These are phyloP conservation scores for Prunus persica DNA, from an alignment of 306 rosid genomes.

Conservation along the genomic window Prunus_persica_NCBIv2 NC_034015.1:18191001-18191500, in stretches of 20 bases:
- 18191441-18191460: not conserved
- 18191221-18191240: conserved; percentile 84
- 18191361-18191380: not conserved
- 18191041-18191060: conserved; percentile 79
- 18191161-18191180: conserved; percentile 70
- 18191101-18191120: conserved; percentile 90
- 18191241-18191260: conserved; percentile 91
- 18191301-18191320: not conserved
- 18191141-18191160: conserved; percentile 84
- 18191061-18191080: conserved; percentile 83
- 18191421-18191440: not conserved
- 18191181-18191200: conserved; percentile 40
- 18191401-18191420: not conserved
- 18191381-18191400: not conserved
- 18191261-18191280: conserved; percentile 78
- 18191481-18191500: too few species aligned
- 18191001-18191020: not conserved
- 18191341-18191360: not conserved
- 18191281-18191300: conserved; percentile 87
- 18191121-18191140: conserved; percentile 70
- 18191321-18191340: too few species aligned
- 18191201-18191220: conserved; percentile 85
- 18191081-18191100: conserved; percentile 75
- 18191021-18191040: not conserved
- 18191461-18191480: not conserved